Evolutionary conservation across 331 rosid species (phyloP), one percentile per base, ranked within the genome.

Genomic region (Prunus yedoensis): DNA sequence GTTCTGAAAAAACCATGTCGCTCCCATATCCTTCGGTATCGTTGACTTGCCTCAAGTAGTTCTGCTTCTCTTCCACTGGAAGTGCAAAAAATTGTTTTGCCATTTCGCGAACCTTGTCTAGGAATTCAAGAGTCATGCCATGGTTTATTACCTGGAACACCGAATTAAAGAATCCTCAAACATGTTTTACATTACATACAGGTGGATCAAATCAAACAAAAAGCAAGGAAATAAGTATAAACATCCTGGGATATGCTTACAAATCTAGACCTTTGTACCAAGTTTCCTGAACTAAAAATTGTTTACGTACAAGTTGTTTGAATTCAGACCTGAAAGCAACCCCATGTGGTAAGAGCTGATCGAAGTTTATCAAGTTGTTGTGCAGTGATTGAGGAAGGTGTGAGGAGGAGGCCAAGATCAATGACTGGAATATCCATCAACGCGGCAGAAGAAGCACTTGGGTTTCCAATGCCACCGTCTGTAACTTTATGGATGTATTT

Each of bases 291-390:
- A 54, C 1, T 8, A 8, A 15, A 12, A 53, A 38, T 27, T 2
- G 38, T 32, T 32, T 32, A 32, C 38, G 38, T 32, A 32, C 38
- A 64, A 3, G 9, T 53, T 23, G 38, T 32, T 32, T 38, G 9
- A 38, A 5, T 66, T 67, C 41, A 53, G 64, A 92, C 97, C 95
- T 87, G 96, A 73, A 90, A 80, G 82, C 90, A 93, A 70, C 96
- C 96, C 86, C 88, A 90, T 32, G 84, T 67, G 56, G 17, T 38
- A 78, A 90, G 88, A 32, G 87, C 94, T 16, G 74, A 68, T 9
- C 76, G 75, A 64, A 93, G 87, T 67, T 85, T 88, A 4, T 74
- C 68, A 56, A 87, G 81, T 63, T 92, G 88, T 4, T 76, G 68
- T 8, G 83, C 47, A 17, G 78, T 2, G 1, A 5, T 28, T 15